Evolutionary conservation across 176 grass and related monocot genomes (phyloP).

Genomic region (Musa schizocarpa): DNA sequence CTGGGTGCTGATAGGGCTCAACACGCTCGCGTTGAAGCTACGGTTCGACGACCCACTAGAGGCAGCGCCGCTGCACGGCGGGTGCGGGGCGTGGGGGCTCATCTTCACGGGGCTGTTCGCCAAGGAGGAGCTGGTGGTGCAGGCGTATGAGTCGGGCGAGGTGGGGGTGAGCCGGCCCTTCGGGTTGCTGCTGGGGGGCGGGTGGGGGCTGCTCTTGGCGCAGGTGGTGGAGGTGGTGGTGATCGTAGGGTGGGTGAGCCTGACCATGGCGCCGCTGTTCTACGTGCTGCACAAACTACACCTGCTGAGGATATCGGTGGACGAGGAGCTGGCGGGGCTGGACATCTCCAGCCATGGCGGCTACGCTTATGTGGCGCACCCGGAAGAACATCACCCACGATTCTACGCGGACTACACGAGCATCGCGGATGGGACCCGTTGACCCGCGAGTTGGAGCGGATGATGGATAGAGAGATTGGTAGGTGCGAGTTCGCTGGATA

Average conservation of each 20-base stretch:
- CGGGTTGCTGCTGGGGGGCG: conserved; percentile 35
- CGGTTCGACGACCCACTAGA: no score
- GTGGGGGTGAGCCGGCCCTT: conserved; percentile 13
- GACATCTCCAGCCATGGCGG: conserved; percentile 30
- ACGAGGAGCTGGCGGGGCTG: conserved; percentile 21
- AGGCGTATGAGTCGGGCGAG: background rate
- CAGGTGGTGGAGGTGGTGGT: conserved; percentile 18
- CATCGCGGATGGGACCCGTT: background rate
- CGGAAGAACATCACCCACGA: conserved; percentile 3
- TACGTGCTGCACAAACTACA: conserved; percentile 24
- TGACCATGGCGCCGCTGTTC: conserved; percentile 29
- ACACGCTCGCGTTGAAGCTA: no score
- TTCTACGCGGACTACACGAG: conserved; percentile 9
- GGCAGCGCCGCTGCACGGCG: no score
- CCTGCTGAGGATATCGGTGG: conserved; percentile 20
- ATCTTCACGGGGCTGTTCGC: no score
- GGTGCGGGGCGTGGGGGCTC: no score
- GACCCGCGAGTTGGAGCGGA: no score
- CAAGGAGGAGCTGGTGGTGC: no score
- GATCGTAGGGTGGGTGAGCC: conserved; percentile 23
- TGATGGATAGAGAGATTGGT: no score
- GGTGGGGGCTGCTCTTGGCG: conserved; percentile 23
- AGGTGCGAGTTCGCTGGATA: no score
- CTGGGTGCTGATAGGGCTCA: no score
- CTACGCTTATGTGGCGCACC: conserved; percentile 18